Percentiles rank a stretch among this genome's conserved stretches.
These are phyloP conservation scores for Aspergillus biplanus DNA, from an alignment of 495 filamentous ascomycete species.

Conservation along the genomic window DNA sequence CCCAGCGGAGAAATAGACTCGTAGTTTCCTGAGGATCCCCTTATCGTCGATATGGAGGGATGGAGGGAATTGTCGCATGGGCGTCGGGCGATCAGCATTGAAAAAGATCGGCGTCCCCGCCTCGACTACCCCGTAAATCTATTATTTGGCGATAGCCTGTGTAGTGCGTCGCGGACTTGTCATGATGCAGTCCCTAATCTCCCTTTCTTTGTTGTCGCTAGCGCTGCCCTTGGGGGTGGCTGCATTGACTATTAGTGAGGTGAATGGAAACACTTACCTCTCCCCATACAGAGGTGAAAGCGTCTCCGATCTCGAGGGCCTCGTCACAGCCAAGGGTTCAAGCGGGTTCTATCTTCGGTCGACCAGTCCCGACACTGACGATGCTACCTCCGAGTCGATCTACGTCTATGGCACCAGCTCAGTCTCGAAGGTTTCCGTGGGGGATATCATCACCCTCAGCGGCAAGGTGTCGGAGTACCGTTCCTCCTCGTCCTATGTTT, in stretches of 20 bases:
- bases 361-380: constrained; percentile 48
- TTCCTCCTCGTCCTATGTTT: constrained; percentile 52
- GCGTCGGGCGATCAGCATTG: no score
- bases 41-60: not conserved
- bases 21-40: not conserved
- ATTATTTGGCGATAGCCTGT: not conserved
- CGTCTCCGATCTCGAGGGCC: constrained; percentile 57
- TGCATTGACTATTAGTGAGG: constrained; percentile 59
- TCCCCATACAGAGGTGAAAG: constrained; percentile 55
- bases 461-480: constrained; percentile 61
- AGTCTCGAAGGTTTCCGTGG: constrained; percentile 48
- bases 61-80: no score
- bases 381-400: constrained; percentile 53
- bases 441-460: constrained; percentile 59
- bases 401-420: constrained; percentile 55
- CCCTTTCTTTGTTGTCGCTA: constrained; percentile 9
- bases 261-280: constrained; percentile 63
- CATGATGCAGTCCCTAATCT: constrained; percentile 11
- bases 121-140: not conserved
- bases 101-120: no score
- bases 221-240: constrained; percentile 33
- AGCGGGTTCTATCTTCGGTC: constrained; percentile 62
- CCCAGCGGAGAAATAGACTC: not conserved
- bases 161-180: not conserved
- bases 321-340: constrained; percentile 62